phyloP scores from a whole-genome alignment of 2,329 filamentous ascomycete genomes.

The Fusarium aywerte region DNA sequence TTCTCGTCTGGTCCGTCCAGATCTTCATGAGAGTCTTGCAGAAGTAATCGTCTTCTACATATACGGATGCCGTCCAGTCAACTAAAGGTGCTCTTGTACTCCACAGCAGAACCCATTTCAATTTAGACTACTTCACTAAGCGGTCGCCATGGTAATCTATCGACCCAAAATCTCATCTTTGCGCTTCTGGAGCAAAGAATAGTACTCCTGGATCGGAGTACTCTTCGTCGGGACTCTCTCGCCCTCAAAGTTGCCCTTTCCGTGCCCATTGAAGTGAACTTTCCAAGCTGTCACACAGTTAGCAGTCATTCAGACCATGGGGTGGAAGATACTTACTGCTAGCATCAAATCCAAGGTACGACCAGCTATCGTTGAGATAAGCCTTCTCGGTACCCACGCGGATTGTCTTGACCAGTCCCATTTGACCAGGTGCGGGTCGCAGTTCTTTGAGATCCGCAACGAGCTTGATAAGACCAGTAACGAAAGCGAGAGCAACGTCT shows the following conservation, averaged over 20 bases:
- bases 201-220: constrained; percentile 49
- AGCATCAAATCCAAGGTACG: constrained; percentile 56
- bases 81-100: background rate
- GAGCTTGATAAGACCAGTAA: constrained; percentile 57
- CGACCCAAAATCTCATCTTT: constrained; percentile 43
- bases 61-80: no score
- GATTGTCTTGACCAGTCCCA: constrained; percentile 60
- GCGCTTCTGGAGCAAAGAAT: constrained; percentile 50
- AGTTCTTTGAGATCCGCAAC: constrained; percentile 57
- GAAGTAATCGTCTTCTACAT: background rate
- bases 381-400: constrained; percentile 53
- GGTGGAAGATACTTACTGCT: constrained; percentile 54
- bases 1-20: background rate
- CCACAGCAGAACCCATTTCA: background rate
- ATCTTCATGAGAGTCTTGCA: background rate
- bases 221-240: constrained; percentile 43
- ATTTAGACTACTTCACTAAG: background rate
- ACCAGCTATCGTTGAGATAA: constrained; percentile 62
- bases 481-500: constrained; percentile 54
- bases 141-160: background rate
- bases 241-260: constrained; percentile 50
- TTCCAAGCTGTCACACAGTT: constrained; percentile 45
- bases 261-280: constrained; percentile 55
- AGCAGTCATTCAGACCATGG: constrained; percentile 10
- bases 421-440: constrained; percentile 57